Evolutionary conservation across 163 green algal genomes (phyloP).

Genomic region (Chlorella variabilis): DNA sequence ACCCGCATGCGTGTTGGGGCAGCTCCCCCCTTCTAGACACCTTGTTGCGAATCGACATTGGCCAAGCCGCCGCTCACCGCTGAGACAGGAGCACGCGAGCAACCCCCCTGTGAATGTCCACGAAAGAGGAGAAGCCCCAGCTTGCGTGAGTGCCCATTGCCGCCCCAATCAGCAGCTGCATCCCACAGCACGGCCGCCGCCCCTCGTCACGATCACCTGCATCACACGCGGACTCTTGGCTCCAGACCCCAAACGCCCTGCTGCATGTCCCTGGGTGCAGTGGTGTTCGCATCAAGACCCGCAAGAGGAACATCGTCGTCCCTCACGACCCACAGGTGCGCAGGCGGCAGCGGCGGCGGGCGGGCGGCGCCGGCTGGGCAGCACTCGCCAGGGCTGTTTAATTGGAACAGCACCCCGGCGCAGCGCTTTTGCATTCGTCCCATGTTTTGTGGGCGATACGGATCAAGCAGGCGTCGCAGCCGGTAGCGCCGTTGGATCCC

Average conservation of each 20-base stretch:
- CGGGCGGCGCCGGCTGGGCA: background rate
- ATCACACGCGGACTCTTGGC: background rate
- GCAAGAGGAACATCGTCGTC: constrained; percentile 98
- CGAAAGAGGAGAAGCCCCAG: constrained; percentile 94
- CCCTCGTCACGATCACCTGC: background rate
- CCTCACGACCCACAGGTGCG: constrained; percentile 86
- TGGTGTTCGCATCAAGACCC: constrained; percentile 95
- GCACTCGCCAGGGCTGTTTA: background rate
- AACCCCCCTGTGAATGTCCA: background rate
- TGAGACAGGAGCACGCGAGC: background rate
- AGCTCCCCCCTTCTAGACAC: too few species aligned
- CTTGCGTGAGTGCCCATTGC: constrained; percentile 81
- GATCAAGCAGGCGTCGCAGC: too few species aligned
- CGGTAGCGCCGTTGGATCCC: too few species aligned
- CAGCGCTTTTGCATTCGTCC: too few species aligned
- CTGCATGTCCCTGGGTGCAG: constrained; percentile 59
- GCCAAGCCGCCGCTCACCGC: too few species aligned
- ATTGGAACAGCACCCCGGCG: background rate
- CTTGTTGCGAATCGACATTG: too few species aligned
- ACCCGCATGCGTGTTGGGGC: too few species aligned
- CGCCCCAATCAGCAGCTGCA: too few species aligned
- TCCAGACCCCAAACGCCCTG: too few species aligned
- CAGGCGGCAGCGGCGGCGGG: background rate
- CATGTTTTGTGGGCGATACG: too few species aligned
- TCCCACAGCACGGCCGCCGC: too few species aligned